Conservation (phyloP, 2,329 filamentous ascomycete species). For the Sarocladium oryzae region DNA sequence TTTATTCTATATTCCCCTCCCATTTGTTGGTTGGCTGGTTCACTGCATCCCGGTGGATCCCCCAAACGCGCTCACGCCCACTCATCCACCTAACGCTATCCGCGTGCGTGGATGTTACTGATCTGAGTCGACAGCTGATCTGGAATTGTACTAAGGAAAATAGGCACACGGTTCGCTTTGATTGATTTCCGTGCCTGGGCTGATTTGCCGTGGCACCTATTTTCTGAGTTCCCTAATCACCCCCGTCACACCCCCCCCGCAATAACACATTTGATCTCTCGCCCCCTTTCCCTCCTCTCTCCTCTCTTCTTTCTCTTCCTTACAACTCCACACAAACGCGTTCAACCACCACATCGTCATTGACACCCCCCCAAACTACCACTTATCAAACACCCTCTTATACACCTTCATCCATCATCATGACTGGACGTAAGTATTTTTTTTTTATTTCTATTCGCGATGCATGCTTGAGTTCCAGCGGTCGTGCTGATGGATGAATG, state of each 20-base stretch:
- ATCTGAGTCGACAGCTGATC: constrained; percentile 10
- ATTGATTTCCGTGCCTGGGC: constrained; percentile 31
- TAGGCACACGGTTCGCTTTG: not conserved
- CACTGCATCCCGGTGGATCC: not conserved
- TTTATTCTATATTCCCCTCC: not conserved
- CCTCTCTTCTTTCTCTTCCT: constrained; percentile 17
- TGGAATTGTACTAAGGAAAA: constrained; percentile 1
- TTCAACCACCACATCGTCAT: constrained; percentile 8
- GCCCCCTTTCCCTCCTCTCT: constrained; percentile 12
- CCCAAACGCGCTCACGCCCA: too few relatives aligned
- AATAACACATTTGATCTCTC: constrained; percentile 11
- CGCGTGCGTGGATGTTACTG: too few relatives aligned
- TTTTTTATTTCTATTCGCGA: constrained; percentile 11
- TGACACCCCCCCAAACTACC: constrained; percentile 6
- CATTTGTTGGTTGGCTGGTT: not conserved
- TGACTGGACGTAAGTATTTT: constrained; percentile 64
- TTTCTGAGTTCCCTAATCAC: constrained; percentile 21
- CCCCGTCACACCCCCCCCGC: constrained; percentile 21
- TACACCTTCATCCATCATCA: constrained; percentile 39
- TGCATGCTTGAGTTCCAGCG: constrained; percentile 6
- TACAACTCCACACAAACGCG: constrained; percentile 7
- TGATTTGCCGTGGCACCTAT: constrained; percentile 21
- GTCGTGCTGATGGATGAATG: not conserved
- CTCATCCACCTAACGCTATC: too few relatives aligned
- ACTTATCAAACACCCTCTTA: constrained; percentile 17